Evolutionary conservation across 495 filamentous ascomycete genomes (phyloP), one percentile per base, ranked within the genome.

Genomic region (Hypoxylon trugodes): DNA sequence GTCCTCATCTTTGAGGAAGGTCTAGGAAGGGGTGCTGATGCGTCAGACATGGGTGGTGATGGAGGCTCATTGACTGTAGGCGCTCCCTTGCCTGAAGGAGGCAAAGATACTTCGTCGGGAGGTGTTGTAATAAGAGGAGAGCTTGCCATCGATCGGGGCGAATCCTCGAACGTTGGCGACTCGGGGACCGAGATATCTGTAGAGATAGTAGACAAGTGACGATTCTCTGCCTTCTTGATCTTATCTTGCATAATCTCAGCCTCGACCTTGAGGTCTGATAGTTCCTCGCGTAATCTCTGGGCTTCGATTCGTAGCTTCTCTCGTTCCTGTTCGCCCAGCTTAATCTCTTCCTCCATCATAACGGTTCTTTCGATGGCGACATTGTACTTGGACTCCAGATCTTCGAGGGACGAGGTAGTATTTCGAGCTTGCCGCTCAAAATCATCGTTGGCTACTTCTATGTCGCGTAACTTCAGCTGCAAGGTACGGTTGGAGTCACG

Each of bases 371-470:
- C 95, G 61, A 98, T 96, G 2, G 93, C 87, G 13, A 94, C 83
- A 73, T 97, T 97, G 75, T 93, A 97, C 73, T 98, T 98, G 50
- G 90, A 94, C 75, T 98, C 95, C 72, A 98, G 77, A 72, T 98
- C 95, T 79, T 98, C 96, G 63, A 97, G 84, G 54, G 94, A 97
- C 38, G 94, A 96, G 13, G 89, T 90, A 13, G 92, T 96, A 69
- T 96, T 92, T 57, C 95, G 87, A 56, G 94, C 93, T 76, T 98
- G 93, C 55, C 93, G 88, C 76, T 98, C 95, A 72, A 92, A 97
- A 73, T 98, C 95, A 82, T 98, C 95, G 76, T 98, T 98, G 62
- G 90, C 90, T 28, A 98, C 96, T 74, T 98, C 95, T 59, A 95
- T 97, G 69, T 98, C 96, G 56, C 95, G 87, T 45, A 98, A 75